Conservation (phyloP, 2,329 filamentous ascomycete species). For the Cordyceps fumosorosea region DNA sequence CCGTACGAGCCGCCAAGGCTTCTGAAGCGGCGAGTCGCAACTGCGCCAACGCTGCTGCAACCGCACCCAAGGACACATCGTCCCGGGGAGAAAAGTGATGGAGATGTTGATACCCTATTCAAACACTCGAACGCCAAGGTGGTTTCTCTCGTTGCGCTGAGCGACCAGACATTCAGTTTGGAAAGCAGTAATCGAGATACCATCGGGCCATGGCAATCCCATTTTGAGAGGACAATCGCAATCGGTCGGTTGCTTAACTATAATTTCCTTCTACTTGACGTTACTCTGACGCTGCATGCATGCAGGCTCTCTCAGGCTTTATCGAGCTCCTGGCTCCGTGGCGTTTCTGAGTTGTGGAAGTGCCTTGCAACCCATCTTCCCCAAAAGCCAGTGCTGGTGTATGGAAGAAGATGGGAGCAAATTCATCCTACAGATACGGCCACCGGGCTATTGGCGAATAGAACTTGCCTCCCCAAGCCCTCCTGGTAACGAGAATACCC, state of each 20-base stretch:
- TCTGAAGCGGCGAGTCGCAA: slow-evolving; percentile 22
- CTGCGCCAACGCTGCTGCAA: slow-evolving; percentile 24
- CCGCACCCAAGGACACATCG: not conserved
- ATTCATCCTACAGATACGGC: slow-evolving; percentile 80
- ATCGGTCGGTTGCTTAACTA: slow-evolving; percentile 47
- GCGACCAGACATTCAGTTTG: slow-evolving; percentile 16
- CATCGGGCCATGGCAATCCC: slow-evolving; percentile 65
- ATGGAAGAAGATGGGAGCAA: slow-evolving; percentile 73
- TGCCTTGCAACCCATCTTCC: slow-evolving; percentile 78
- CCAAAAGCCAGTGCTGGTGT: slow-evolving; percentile 90
- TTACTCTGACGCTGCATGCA: not conserved
- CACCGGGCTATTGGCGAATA: slow-evolving; percentile 83
- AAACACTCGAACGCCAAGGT: slow-evolving; percentile 7
- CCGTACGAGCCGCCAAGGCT: not conserved
- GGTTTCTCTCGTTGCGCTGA: slow-evolving; percentile 13
- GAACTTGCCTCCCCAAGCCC: slow-evolving; percentile 62
- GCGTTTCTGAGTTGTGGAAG: slow-evolving; percentile 82
- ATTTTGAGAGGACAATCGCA: slow-evolving; percentile 75
- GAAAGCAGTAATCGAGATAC: slow-evolving; percentile 45
- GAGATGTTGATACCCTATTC: not conserved
- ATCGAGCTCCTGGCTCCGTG: slow-evolving; percentile 77
- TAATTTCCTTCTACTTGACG: not conserved
- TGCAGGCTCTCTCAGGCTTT: slow-evolving; percentile 69
- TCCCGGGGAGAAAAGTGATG: not conserved
- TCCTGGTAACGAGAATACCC: slow-evolving; percentile 44